Evolutionary conservation across 768 basidiomycete species (phyloP).

Genomic region (Boletus eberwhitei): DNA sequence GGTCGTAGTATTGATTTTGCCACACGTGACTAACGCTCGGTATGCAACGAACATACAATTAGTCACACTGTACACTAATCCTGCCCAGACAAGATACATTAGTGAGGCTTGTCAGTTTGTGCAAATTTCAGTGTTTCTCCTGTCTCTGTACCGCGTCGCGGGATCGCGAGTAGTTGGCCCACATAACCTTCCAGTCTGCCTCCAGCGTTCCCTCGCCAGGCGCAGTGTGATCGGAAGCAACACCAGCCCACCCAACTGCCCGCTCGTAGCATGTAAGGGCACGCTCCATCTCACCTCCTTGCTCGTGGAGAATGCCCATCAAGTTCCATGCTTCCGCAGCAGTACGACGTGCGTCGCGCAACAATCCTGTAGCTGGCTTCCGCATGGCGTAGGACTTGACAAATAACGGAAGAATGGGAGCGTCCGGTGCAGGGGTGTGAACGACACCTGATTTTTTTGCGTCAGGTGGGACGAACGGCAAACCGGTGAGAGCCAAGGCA

Average conservation of each 20-base stretch:
- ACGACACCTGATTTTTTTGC: constrained; percentile 33
- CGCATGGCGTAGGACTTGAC: constrained; percentile 47
- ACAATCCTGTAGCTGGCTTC: constrained; percentile 51
- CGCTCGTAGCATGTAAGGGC: constrained; percentile 66
- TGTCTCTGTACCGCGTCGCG: constrained; percentile 28
- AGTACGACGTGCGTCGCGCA: constrained; percentile 67
- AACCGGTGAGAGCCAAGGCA: constrained; percentile 49
- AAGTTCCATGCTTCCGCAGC: constrained; percentile 77
- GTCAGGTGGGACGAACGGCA: constrained; percentile 34
- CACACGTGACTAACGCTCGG: constrained; percentile 19
- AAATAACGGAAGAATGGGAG: constrained; percentile 44
- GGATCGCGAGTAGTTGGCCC: constrained; percentile 57
- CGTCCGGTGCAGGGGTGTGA: constrained; percentile 38
- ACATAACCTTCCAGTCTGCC: constrained; percentile 58
- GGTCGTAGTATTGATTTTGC: neutral
- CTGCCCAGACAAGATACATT: neutral
- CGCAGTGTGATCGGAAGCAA: constrained; percentile 34
- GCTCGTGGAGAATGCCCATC: constrained; percentile 63
- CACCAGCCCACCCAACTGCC: constrained; percentile 67
- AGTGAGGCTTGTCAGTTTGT: neutral
- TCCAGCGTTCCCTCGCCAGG: constrained; percentile 54
- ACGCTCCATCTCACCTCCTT: constrained; percentile 29
- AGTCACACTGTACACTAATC: neutral
- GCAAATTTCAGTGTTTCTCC: neutral
- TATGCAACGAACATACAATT: neutral